phyloP scores from a whole-genome alignment of 176 grass and related monocot species.

The Poa pratensis region DNA sequence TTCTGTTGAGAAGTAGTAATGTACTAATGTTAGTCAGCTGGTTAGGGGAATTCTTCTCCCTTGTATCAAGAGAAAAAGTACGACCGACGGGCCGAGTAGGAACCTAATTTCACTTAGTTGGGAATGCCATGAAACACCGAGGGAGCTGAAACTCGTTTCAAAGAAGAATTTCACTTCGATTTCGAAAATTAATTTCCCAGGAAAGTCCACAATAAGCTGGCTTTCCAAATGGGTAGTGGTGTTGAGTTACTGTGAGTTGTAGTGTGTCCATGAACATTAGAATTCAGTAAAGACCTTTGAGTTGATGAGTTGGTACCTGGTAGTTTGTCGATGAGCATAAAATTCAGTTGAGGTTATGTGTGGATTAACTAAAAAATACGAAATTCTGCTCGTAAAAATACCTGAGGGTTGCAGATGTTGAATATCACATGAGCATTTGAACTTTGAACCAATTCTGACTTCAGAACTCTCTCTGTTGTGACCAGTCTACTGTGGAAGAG shows the following conservation, averaged over 20 bases:
- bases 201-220: neutral
- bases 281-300: no score
- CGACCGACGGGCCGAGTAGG: neutral
- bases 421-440: neutral
- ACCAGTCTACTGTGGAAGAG: conserved; percentile 80
- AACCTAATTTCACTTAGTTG: neutral
- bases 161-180: neutral
- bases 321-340: neutral
- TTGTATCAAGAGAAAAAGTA: neutral
- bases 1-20: no score
- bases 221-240: neutral
- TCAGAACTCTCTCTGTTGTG: conserved; percentile 8
- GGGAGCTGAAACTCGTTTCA: neutral
- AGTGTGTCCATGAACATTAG: neutral
- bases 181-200: neutral
- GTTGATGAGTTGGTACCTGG: no score
- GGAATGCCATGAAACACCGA: neutral
- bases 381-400: neutral
- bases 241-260: neutral
- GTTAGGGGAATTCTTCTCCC: neutral
- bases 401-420: neutral
- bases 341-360: neutral
- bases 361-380: neutral
- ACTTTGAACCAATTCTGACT: conserved; percentile 18
- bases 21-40: neutral